These are phyloP conservation scores for Canariomyces notabilis DNA, from an alignment of 2,329 filamentous ascomycete species.

Conservation along the genomic window DNA sequence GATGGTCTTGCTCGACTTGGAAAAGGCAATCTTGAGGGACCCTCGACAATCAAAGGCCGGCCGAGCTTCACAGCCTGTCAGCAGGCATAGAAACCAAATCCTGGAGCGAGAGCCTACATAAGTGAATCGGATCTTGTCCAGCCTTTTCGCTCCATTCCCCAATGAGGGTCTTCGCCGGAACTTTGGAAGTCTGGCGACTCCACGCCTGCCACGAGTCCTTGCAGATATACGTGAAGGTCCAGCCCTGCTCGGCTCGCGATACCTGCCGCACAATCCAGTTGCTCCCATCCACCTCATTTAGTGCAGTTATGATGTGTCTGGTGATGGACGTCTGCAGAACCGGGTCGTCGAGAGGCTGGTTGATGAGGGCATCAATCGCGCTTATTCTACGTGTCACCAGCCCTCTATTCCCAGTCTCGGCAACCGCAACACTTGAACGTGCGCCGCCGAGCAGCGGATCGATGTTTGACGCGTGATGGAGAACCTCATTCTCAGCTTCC, in stretches of 20 bases:
- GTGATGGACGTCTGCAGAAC: slow-evolving; percentile 45
- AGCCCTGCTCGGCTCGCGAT: slow-evolving; percentile 43
- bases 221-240: slow-evolving; percentile 51
- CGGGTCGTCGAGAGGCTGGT: slow-evolving; percentile 46
- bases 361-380: slow-evolving; percentile 42
- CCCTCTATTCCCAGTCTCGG: slow-evolving; percentile 15
- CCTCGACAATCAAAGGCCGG: slow-evolving; percentile 58
- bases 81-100: neutral
- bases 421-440: slow-evolving; percentile 16
- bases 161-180: slow-evolving; percentile 36
- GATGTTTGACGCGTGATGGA: slow-evolving; percentile 25
- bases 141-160: slow-evolving; percentile 47
- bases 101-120: slow-evolving; percentile 34
- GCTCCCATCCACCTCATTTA: slow-evolving; percentile 44
- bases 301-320: slow-evolving; percentile 41
- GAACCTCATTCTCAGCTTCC: slow-evolving; percentile 34
- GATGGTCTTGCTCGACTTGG: slow-evolving; percentile 42
- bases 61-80: slow-evolving; percentile 36
- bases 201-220: slow-evolving; percentile 48
- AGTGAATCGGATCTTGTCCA: slow-evolving; percentile 39
- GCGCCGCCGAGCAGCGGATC: slow-evolving; percentile 34
- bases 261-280: slow-evolving; percentile 44
- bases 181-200: slow-evolving; percentile 43
- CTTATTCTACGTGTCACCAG: slow-evolving; percentile 36
- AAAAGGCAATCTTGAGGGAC: slow-evolving; percentile 45